Evolutionary conservation across 768 basidiomycete species (phyloP).

Genomic region (Tulasnella sp.): DNA sequence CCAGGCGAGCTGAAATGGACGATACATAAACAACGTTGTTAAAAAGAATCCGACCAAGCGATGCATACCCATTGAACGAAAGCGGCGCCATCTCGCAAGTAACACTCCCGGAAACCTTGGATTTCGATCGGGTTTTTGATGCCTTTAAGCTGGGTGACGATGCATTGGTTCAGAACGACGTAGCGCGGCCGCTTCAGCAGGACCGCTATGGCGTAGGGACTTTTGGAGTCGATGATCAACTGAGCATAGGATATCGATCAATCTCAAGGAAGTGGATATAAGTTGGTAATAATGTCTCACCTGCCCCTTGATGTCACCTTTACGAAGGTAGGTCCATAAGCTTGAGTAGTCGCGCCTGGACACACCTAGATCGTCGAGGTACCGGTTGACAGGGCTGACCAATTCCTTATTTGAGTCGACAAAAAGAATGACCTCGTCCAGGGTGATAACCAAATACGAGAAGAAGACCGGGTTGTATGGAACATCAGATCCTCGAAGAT

Average conservation of each 20-base stretch:
- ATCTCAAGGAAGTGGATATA: conserved; percentile 37
- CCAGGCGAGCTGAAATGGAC: conserved; percentile 65
- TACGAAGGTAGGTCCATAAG: conserved; percentile 76
- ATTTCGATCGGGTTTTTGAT: conserved; percentile 89
- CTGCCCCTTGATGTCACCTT: conserved; percentile 70
- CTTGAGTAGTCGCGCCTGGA: conserved; percentile 70
- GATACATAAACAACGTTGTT: background rate
- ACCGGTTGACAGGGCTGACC: conserved; percentile 56
- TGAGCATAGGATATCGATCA: conserved; percentile 38
- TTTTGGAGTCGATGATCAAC: conserved; percentile 71
- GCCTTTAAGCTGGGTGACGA: conserved; percentile 76
- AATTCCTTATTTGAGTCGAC: conserved; percentile 69
- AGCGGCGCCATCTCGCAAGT: conserved; percentile 86
- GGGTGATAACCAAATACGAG: conserved; percentile 76
- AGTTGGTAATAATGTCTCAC: conserved; percentile 44
- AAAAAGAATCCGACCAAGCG: background rate
- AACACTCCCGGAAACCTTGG: conserved; percentile 79
- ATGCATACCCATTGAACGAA: conserved; percentile 53
- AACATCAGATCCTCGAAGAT: conserved; percentile 87
- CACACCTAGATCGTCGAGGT: conserved; percentile 62
- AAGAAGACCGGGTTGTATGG: conserved; percentile 93
- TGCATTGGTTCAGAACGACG: conserved; percentile 64
- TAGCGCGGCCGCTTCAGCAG: conserved; percentile 84
- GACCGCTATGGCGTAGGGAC: conserved; percentile 80
- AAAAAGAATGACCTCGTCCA: conserved; percentile 66